Conservation (phyloP, 176 grass and related monocot species). For the Oryza meridionalis region DNA sequence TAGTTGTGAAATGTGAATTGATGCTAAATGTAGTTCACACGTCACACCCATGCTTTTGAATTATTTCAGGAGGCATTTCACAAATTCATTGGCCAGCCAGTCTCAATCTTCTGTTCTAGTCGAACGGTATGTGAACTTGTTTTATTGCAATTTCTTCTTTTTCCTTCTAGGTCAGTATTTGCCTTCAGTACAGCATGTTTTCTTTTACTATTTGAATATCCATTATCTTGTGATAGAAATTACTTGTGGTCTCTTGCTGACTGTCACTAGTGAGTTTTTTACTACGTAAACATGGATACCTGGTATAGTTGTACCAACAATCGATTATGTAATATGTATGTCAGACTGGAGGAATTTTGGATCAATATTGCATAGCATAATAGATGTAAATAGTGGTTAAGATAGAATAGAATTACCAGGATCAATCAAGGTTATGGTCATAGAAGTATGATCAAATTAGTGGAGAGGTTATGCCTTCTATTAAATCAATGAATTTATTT, state of each 20-base stretch:
- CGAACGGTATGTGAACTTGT: conserved; percentile 64
- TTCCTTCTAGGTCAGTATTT: background rate
- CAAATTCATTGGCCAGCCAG: conserved; percentile 83
- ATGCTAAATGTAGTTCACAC: conserved; percentile 6
- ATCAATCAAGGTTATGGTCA: background rate
- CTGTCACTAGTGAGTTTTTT: conserved; percentile 3
- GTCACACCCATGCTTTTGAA: conserved; percentile 23
- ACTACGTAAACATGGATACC: background rate
- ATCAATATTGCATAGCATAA: background rate
- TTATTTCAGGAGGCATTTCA: conserved; percentile 85
- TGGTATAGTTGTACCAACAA: background rate
- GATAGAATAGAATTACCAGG: conserved; percentile 14
- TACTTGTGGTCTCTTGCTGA: conserved; percentile 9
- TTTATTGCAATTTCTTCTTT: conserved; percentile 5
- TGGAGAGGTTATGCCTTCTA: background rate
- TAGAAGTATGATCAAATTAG: background rate
- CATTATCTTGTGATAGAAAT: background rate
- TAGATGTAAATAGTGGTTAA: background rate
- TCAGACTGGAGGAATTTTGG: background rate
- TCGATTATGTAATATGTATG: conserved; percentile 6
- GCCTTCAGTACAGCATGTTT: background rate
- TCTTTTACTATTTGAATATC: conserved; percentile 25
- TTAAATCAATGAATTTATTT: background rate
- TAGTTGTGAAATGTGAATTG: background rate
- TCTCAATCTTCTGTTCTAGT: conserved; percentile 78